These are phyloP conservation scores for Omphalotus guepiniiformis DNA, from an alignment of 768 basidiomycete genomes.

Conservation along the genomic window DNA sequence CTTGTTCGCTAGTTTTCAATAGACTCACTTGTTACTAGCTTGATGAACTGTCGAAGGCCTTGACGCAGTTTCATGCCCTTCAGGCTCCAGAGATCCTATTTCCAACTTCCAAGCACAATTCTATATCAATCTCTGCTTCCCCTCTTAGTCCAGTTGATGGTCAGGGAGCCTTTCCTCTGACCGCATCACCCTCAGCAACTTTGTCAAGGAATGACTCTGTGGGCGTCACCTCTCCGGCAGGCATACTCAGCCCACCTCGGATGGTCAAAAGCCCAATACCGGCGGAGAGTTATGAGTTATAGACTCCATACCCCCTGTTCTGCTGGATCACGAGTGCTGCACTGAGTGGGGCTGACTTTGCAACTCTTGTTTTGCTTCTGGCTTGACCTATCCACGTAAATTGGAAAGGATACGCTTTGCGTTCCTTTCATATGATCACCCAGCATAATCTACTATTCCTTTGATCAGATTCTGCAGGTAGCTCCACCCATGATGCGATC, in stretches of 20 bases:
- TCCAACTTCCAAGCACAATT: slow-evolving; percentile 25
- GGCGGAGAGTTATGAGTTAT: slow-evolving; percentile 4
- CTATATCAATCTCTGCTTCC: slow-evolving; percentile 13
- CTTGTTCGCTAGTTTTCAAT: slow-evolving; percentile 4
- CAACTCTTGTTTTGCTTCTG: too few relatives aligned
- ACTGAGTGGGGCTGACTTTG: too few relatives aligned
- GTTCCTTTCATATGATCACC: too few relatives aligned
- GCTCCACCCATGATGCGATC: too few relatives aligned
- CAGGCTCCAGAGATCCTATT: slow-evolving; percentile 43
- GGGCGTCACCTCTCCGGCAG: not conserved
- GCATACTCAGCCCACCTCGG: slow-evolving; percentile 3
- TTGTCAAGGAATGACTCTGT: not conserved
- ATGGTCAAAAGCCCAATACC: slow-evolving; percentile 35
- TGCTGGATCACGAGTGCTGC: too few relatives aligned
- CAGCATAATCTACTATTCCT: too few relatives aligned
- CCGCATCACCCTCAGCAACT: not conserved
- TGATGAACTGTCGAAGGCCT: slow-evolving; percentile 49
- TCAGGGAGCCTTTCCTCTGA: not conserved
- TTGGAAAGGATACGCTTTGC: too few relatives aligned
- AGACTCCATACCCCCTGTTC: too few relatives aligned
- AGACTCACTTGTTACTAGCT: slow-evolving; percentile 35
- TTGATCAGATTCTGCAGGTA: too few relatives aligned
- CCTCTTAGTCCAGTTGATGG: not conserved
- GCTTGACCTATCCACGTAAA: too few relatives aligned
- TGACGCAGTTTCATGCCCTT: slow-evolving; percentile 47